phyloP scores from a whole-genome alignment of 345 rosid species.

The Populus davidiana region DNA sequence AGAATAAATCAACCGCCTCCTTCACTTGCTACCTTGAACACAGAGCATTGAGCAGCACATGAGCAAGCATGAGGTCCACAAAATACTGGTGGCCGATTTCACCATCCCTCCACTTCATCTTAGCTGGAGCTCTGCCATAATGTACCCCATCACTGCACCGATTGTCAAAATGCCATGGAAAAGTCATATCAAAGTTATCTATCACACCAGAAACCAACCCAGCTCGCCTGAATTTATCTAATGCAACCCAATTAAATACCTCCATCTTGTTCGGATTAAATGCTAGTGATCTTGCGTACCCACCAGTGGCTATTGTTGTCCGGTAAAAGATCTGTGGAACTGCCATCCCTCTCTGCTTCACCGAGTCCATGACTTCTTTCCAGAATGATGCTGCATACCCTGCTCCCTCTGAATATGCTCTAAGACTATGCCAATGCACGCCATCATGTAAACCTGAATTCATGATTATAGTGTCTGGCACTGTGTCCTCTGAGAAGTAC shows the following conservation, averaged over 20 bases:
- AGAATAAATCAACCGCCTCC: neutral
- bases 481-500: conserved; percentile 62
- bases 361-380: conserved; percentile 59
- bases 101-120: conserved; percentile 90
- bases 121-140: conserved; percentile 80
- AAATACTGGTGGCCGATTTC: conserved; percentile 94
- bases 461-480: conserved; percentile 74
- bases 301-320: conserved; percentile 80
- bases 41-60: conserved; percentile 70
- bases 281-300: conserved; percentile 65
- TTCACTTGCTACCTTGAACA: conserved; percentile 41
- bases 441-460: conserved; percentile 96
- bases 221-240: conserved; percentile 64
- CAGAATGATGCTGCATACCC: conserved; percentile 68
- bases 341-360: conserved; percentile 53
- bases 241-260: conserved; percentile 59
- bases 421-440: conserved; percentile 50
- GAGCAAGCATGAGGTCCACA: conserved; percentile 91
- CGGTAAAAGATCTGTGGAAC: conserved; percentile 66
- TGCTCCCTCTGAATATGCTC: conserved; percentile 58
- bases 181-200: conserved; percentile 87
- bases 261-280: conserved; percentile 95
- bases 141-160: conserved; percentile 91
- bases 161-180: conserved; percentile 91
- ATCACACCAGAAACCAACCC: conserved; percentile 66